Base-by-base conservation (phyloP, 257 asterid species). In the Linderniella brevidens region DNA sequence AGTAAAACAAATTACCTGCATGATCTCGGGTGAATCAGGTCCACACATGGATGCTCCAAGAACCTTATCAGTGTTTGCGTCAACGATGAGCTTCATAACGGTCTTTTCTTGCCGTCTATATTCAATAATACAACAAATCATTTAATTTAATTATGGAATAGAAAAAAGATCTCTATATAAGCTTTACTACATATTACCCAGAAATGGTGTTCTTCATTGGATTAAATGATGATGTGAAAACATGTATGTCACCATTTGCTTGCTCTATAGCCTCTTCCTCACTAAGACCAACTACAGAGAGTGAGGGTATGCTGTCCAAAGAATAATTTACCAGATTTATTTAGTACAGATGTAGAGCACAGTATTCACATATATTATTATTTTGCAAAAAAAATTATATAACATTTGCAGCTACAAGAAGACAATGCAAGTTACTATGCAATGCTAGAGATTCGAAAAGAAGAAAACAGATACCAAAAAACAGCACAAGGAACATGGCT, bases 41-140 rank as follows among this genome's bases (percentile, higher is more conserved):
- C 98, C 98, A 58, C 94, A 84, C 96, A 88, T 84, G 65, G 98
- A 75, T 53, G 96, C 98, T 58, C 98, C 98, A 39, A 88, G 63
- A 66, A 88, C 96, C 69, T 81, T 88, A 65, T 88, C 98, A 0
- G 83, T 84, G 71, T 76, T 77, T 48, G 79, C 78, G 48, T 88
- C 95, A 29, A 88, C 98, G 25, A 84, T 52, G 54, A 88, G 96
- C 70, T 88, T 88, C 98, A 88, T 88, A 50, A 80, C 46, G 16
- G 90, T 57, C 61, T 84, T 88, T 62, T 88, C 98, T 70, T 77
- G 88, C 41, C 98, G 98, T 48, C 98, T 88, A 63, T 42, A n/a
- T n/a, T n/a, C n/a, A 48, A 18, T 41, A 62, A 36, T 37, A 40
- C 4, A 43, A 1, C 18, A 13, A 13, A 18, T 8, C 3, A 8